A percentile compares a stretch with the other conserved stretches of the same genome.
These are phyloP conservation scores for Forsythia viridissima DNA, from an alignment of 257 asterid species.

Conservation along the genomic window DNA sequence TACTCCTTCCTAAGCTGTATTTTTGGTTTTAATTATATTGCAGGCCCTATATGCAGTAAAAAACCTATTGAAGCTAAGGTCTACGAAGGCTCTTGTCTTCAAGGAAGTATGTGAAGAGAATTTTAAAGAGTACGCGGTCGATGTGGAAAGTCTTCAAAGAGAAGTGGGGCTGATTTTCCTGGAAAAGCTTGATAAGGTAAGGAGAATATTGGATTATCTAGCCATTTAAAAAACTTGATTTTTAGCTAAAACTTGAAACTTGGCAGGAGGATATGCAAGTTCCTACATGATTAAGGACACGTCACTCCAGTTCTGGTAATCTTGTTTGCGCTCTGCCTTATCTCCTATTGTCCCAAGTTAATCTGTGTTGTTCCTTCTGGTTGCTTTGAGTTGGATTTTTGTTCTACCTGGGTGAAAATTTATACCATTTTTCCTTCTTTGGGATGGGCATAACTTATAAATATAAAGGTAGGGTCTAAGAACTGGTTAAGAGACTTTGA, in stretches of 20 bases:
- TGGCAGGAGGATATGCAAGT: slow-evolving; percentile 45
- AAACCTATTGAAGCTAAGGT: slow-evolving; percentile 53
- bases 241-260: slow-evolving; percentile 11
- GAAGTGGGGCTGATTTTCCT: slow-evolving; percentile 61
- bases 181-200: slow-evolving; percentile 50
- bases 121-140: slow-evolving; percentile 54
- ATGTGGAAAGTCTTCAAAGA: slow-evolving; percentile 58
- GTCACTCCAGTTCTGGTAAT: slow-evolving; percentile 7
- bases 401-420: not conserved
- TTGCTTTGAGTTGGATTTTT: not conserved
- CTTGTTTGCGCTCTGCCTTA: not conserved
- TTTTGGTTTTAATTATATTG: slow-evolving; percentile 16
- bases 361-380: not conserved
- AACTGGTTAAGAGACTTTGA: not conserved
- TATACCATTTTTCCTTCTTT: not conserved
- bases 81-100: slow-evolving; percentile 49
- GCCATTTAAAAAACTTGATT: slow-evolving; percentile 2
- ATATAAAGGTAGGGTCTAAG: not conserved
- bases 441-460: not conserved
- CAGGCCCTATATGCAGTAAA: slow-evolving; percentile 76
- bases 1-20: not conserved
- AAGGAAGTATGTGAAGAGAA: slow-evolving; percentile 58
- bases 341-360: not conserved
- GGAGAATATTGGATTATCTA: not conserved
- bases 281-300: slow-evolving; percentile 32